A percentile compares a stretch with the other conserved stretches of the same genome.
Evolutionary conservation across 2,329 filamentous ascomycete species (phyloP).

Genomic region (Fusarium veterinarium): DNA sequence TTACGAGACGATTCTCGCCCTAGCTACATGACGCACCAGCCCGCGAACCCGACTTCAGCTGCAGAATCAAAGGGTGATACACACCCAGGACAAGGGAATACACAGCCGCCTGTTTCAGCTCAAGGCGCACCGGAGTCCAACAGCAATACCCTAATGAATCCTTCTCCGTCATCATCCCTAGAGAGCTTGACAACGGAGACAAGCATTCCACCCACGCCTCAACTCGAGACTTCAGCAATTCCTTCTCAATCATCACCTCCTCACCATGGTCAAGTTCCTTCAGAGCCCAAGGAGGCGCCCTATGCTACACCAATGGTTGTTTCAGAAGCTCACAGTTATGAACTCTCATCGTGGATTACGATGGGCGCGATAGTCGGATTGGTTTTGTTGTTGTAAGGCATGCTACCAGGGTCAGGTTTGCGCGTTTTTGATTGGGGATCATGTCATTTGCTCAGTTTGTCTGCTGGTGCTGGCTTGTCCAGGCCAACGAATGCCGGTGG

Average conservation of each 20-base stretch:
- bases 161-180: accelerated
- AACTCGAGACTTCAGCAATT: background rate
- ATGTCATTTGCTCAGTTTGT: background rate
- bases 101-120: background rate
- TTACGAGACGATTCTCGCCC: background rate
- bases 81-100: accelerated
- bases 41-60: background rate
- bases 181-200: background rate
- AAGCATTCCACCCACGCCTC: background rate
- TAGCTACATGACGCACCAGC: background rate
- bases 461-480: background rate
- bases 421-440: no score
- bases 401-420: no score
- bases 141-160: accelerated
- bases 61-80: background rate
- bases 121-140: background rate
- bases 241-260: background rate
- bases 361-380: background rate
- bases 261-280: background rate
- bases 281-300: background rate
- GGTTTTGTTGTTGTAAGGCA: background rate
- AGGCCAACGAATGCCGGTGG: background rate
- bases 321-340: background rate
- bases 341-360: background rate
- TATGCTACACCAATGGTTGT: background rate